phyloP scores from a whole-genome alignment of 306 rosid species.

The Dryas octopetala region DNA sequence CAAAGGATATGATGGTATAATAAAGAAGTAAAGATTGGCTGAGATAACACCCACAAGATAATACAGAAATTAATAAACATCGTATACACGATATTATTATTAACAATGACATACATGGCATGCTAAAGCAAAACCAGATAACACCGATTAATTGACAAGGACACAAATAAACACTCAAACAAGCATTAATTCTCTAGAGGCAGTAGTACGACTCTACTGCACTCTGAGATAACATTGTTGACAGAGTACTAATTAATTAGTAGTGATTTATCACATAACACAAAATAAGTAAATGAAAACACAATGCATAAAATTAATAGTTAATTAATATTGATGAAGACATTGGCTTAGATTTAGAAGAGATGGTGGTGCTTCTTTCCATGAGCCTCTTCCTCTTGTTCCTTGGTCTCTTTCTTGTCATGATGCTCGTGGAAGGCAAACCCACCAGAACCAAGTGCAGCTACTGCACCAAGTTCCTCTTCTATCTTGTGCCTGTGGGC shows the following conservation, averaged over 20 bases:
- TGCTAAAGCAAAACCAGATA: not conserved
- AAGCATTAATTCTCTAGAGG: not conserved
- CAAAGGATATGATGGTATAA: too few relatives aligned
- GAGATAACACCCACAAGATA: not conserved
- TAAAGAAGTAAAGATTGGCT: too few relatives aligned
- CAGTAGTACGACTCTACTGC: too few relatives aligned
- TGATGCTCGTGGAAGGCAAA: conserved; percentile 76
- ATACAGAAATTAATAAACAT: too few relatives aligned
- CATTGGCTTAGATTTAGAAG: conserved; percentile 22
- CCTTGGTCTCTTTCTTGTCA: conserved; percentile 57
- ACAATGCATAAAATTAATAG: too few relatives aligned
- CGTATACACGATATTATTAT: not conserved
- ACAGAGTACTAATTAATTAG: too few relatives aligned
- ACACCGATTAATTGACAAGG: not conserved
- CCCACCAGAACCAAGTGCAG: conserved; percentile 68
- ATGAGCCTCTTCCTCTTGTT: conserved; percentile 59
- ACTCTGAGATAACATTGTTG: not conserved
- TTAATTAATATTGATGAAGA: too few relatives aligned
- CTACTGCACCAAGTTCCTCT: conserved; percentile 67
- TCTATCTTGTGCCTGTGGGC: conserved; percentile 70
- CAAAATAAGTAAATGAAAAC: too few relatives aligned
- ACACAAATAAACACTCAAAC: not conserved
- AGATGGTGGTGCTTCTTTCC: conserved; percentile 70
- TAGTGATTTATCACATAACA: too few relatives aligned
- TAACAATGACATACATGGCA: not conserved